A percentile compares a stretch with the other conserved stretches of the same genome.
Conservation (phyloP, 2,329 filamentous ascomycete genomes). For the Keithomyces neogunnii region DNA sequence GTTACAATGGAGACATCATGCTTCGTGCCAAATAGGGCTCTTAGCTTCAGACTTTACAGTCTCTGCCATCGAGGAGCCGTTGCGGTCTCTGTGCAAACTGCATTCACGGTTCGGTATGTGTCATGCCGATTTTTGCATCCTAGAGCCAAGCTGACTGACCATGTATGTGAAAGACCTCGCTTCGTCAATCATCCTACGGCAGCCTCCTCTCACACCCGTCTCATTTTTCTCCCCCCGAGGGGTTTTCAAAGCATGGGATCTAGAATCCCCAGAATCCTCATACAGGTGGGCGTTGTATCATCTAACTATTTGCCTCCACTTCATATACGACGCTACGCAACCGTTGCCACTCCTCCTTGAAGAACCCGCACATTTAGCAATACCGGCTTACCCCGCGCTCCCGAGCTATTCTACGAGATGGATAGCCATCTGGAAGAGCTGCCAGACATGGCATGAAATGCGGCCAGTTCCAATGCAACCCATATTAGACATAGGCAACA, state of each 20-base stretch:
- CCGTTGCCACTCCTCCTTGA: not conserved
- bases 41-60: not conserved
- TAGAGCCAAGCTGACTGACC: no score
- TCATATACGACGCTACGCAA: slow-evolving; percentile 1
- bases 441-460: slow-evolving; percentile 11
- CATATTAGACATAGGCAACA: slow-evolving; percentile 11
- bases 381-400: not conserved
- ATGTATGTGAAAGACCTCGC: slow-evolving; percentile 8
- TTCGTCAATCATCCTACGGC: slow-evolving; percentile 7
- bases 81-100: slow-evolving; percentile 8
- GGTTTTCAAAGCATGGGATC: not conserved
- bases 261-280: not conserved
- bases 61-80: slow-evolving; percentile 6
- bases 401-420: slow-evolving; percentile 5
- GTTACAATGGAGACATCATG: slow-evolving; percentile 6
- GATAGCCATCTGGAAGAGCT: slow-evolving; percentile 10
- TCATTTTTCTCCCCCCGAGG: not conserved
- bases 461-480: slow-evolving; percentile 10
- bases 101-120: slow-evolving; percentile 11
- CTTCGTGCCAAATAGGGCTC: not conserved
- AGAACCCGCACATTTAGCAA: not conserved
- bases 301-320: slow-evolving; percentile 7
- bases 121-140: no score
- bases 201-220: slow-evolving; percentile 5
- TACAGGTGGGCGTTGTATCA: slow-evolving; percentile 7